Base-by-base conservation (phyloP, 257 asterid genomes). In the Paulownia fortunei region DNA sequence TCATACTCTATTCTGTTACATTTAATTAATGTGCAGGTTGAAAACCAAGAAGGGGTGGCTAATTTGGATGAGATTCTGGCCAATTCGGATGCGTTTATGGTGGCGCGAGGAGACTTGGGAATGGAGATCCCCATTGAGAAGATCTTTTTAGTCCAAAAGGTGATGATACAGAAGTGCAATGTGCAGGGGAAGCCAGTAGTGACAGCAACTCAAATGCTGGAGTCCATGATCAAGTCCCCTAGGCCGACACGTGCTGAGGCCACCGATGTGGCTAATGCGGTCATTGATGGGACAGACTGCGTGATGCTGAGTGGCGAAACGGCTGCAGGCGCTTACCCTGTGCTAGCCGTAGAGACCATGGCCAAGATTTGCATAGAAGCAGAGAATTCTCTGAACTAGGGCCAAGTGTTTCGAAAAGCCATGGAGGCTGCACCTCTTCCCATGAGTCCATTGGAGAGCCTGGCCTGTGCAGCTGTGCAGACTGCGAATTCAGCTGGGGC, bases 111-210 rank as follows among this genome's bases (percentile, higher is more conserved):
- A 8, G 83, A 82, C 34, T 42, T 79, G 10, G 86, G 86, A 9
- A 82, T 82, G 86, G 86, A 82, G 54, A 82, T 82, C 24, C 86
- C 86, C 2, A 79, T 79, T 32, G 86, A 82, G 39, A 82, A 82
- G 72, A 82, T 82, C 2, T 82, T 82, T 27, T n/a, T 83, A 5
- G 86, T 80, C 0, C 86, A 83, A 54, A 79, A 83, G 44, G 27
- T 47, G 19, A 83, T 83, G 84, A 80, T 79, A 6, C 26, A 54
- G 19, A 83, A 64, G 72, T 83, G 86, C 73, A 83, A 83, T n/a
- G 41, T 65, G 23, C 52, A 8, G 26, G 87, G 87, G n/a, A 83
- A 83, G 68, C 80, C 84, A 13, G 84, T 82, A 15, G 86, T 78
- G 1, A 81, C 85, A 37, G 85, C 82, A 3, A 81, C 85, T 6